phyloP scores from a whole-genome alignment of 768 basidiomycete genomes.

The Chalciporus pseudorubinellus region DNA sequence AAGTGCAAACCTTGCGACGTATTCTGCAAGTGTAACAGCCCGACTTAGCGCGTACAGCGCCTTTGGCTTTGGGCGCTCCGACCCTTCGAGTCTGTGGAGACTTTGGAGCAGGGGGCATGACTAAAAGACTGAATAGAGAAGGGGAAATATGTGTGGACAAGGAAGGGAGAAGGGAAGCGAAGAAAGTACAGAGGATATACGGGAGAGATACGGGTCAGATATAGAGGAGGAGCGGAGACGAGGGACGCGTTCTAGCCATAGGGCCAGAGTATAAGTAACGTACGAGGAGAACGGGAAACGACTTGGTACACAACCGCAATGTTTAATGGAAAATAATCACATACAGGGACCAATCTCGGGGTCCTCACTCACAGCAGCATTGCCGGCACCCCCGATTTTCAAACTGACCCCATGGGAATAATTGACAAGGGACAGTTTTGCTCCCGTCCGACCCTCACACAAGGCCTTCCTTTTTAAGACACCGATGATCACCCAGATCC shows the following conservation, averaged over 20 bases:
- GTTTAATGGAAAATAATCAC: conserved; percentile 4
- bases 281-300: conserved; percentile 16
- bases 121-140: conserved; percentile 27
- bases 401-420: conserved; percentile 17
- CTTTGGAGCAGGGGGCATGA: conserved; percentile 41
- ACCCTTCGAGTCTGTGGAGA: conserved; percentile 38
- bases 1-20: conserved; percentile 65
- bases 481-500: conserved; percentile 19
- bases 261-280: conserved; percentile 34
- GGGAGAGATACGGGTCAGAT: conserved; percentile 3
- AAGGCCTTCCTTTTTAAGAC: conserved; percentile 14
- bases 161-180: neutral
- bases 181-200: conserved; percentile 3
- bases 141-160: neutral
- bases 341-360: conserved; percentile 11
- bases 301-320: neutral
- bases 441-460: conserved; percentile 20
- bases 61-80: conserved; percentile 72
- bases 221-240: conserved; percentile 7
- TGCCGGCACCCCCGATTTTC: conserved; percentile 20
- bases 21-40: conserved; percentile 90
- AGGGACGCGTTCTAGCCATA: conserved; percentile 22
- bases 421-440: conserved; percentile 21
- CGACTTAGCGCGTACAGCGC: conserved; percentile 80
- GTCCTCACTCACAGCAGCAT: conserved; percentile 14